Conservation (phyloP, 108 stramenopile species). For the Phaeodactylum tricornutum region DNA sequence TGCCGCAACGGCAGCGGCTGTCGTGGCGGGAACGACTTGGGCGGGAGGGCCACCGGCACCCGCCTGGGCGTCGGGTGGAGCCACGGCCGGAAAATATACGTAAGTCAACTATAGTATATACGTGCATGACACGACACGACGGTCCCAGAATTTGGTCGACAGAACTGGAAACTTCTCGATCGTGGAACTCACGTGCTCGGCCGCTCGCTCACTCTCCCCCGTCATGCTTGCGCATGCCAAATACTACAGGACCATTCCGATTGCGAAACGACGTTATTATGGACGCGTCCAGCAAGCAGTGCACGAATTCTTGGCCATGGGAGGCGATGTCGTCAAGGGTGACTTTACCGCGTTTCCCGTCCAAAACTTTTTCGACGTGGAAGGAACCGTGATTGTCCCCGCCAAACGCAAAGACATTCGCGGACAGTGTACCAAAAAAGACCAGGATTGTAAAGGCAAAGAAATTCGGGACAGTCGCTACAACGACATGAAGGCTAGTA, state of each 20-base stretch:
- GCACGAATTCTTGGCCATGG: slow-evolving; percentile 70
- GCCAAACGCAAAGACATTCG: slow-evolving; percentile 63
- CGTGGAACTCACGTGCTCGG: too few relatives aligned
- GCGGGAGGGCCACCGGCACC: too few relatives aligned
- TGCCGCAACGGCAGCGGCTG: not conserved
- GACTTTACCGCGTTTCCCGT: slow-evolving; percentile 43
- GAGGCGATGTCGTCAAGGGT: slow-evolving; percentile 68
- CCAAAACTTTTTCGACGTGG: slow-evolving; percentile 45
- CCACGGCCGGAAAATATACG: slow-evolving; percentile 84
- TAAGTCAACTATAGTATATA: too few relatives aligned
- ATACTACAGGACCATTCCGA: slow-evolving; percentile 51
- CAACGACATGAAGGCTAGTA: slow-evolving; percentile 72
- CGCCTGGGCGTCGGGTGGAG: slow-evolving; percentile 55
- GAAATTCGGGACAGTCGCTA: slow-evolving; percentile 71
- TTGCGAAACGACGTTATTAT: slow-evolving; percentile 78
- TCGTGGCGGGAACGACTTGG: slow-evolving; percentile 2
- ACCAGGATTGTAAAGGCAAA: slow-evolving; percentile 57
- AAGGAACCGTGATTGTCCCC: slow-evolving; percentile 54
- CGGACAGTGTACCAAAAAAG: slow-evolving; percentile 80
- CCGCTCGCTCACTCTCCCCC: not conserved
- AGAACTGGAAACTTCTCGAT: not conserved
- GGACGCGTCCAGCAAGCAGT: slow-evolving; percentile 69
- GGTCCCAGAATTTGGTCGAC: not conserved
- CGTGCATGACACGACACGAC: not conserved
- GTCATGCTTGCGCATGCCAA: not conserved